phyloP scores from a whole-genome alignment of 148 eudicot genomes.

The Silene latifolia region DNA sequence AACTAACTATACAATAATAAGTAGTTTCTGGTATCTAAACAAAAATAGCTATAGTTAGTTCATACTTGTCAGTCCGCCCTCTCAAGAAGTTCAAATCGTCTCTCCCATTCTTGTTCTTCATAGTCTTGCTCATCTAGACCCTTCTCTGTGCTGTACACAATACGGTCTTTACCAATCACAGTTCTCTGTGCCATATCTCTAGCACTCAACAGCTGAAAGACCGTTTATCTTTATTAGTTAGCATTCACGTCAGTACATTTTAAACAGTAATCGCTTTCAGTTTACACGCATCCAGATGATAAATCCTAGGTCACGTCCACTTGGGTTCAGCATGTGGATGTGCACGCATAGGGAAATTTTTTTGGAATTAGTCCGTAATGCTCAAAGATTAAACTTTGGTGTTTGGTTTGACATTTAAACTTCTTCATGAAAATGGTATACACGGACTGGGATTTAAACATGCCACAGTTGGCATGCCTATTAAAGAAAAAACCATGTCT shows the following conservation, averaged over 20 bases:
- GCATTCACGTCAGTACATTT: slow-evolving; percentile 7
- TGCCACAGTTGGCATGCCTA: neutral
- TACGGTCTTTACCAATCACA: slow-evolving; percentile 70
- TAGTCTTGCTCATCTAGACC: slow-evolving; percentile 79
- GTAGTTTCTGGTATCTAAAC: neutral
- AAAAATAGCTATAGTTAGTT: slow-evolving; percentile 27
- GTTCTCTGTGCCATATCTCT: slow-evolving; percentile 94
- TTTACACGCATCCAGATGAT: neutral
- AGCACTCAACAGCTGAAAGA: slow-evolving; percentile 73
- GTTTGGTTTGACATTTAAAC: neutral
- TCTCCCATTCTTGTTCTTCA: slow-evolving; percentile 78
- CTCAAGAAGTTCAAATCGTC: slow-evolving; percentile 60
- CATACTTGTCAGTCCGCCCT: slow-evolving; percentile 37
- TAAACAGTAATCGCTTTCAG: neutral
- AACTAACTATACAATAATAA: neutral
- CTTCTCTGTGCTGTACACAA: slow-evolving; percentile 79
- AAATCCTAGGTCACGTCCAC: neutral
- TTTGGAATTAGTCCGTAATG: too few relatives aligned
- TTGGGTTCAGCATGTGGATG: neutral
- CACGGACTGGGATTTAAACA: neutral
- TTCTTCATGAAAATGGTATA: too few relatives aligned
- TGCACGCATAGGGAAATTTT: neutral
- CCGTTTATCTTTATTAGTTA: neutral
- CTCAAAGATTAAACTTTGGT: too few relatives aligned
- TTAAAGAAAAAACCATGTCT: neutral